Percentiles rank a stretch among this genome's conserved stretches.
Conservation (phyloP, 2,329 filamentous ascomycete species). For the Sclerotinia spermophila region DNA sequence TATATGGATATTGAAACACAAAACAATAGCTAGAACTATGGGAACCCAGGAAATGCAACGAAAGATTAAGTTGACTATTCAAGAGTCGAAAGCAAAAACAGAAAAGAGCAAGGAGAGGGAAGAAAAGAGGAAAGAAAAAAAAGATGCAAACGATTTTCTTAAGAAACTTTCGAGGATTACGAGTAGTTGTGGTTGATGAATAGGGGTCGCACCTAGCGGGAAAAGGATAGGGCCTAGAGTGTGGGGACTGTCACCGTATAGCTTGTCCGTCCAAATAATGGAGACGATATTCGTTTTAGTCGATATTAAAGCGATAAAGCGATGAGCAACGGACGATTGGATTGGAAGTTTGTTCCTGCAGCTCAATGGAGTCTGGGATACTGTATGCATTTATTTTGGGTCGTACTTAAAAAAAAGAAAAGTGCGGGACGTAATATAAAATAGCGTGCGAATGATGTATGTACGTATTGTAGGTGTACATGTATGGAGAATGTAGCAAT, state of each 20-base stretch:
- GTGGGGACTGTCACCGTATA: slow-evolving; percentile 29
- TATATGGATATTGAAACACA: not conserved
- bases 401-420: slow-evolving; percentile 15
- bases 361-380: slow-evolving; percentile 16
- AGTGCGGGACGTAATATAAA: slow-evolving; percentile 12
- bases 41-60: slow-evolving; percentile 22
- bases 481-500: slow-evolving; percentile 7
- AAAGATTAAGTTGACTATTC: not conserved
- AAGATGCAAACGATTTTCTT: slow-evolving; percentile 11
- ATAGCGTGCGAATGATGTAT: not conserved
- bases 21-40: slow-evolving; percentile 18
- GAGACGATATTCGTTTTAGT: slow-evolving; percentile 26
- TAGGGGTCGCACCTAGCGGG: slow-evolving; percentile 17
- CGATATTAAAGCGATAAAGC: slow-evolving; percentile 14
- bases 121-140: slow-evolving; percentile 2
- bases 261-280: slow-evolving; percentile 25
- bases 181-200: slow-evolving; percentile 6
- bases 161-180: slow-evolving; percentile 7
- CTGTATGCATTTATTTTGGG: slow-evolving; percentile 16
- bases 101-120: slow-evolving; percentile 24
- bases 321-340: slow-evolving; percentile 26
- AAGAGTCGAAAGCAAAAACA: slow-evolving; percentile 20
- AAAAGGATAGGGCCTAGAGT: slow-evolving; percentile 25
- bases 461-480: not conserved
- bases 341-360: slow-evolving; percentile 26